These are phyloP conservation scores for Lotus japonicus DNA, from an alignment of 306 rosid species.

Conservation along the genomic window DNA sequence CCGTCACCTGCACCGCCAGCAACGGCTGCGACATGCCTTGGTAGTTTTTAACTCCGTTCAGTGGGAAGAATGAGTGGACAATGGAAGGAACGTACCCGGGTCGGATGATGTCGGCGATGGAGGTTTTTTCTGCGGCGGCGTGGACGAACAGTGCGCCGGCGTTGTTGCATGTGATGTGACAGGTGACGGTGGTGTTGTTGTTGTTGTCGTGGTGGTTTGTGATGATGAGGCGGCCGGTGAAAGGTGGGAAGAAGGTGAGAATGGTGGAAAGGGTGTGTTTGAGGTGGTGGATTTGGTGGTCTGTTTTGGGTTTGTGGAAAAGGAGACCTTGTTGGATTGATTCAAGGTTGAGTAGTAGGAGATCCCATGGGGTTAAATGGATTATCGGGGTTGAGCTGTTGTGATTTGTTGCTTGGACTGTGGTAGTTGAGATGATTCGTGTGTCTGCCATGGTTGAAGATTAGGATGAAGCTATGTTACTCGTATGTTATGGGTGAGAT, in stretches of 20 bases:
- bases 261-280: conserved; percentile 25
- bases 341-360: neutral
- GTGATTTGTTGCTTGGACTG: neutral
- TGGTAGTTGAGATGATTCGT: neutral
- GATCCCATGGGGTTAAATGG: conserved; percentile 34
- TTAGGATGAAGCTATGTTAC: neutral
- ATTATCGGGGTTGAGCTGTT: neutral
- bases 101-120: conserved; percentile 15
- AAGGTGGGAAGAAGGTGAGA: conserved; percentile 19
- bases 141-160: conserved; percentile 27
- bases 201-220: neutral
- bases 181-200: neutral
- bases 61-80: conserved; percentile 29
- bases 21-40: conserved; percentile 23
- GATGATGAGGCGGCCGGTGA: conserved; percentile 20
- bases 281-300: neutral
- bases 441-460: neutral
- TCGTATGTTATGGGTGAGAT: too few species aligned
- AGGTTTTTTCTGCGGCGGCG: neutral
- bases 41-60: conserved; percentile 14
- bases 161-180: conserved; percentile 20
- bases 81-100: conserved; percentile 22
- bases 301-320: conserved; percentile 1
- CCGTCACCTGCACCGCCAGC: conserved; percentile 42
- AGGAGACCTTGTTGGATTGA: conserved; percentile 31